Conservation (phyloP, 2,329 filamentous ascomycete species). For the Boeremia exigua region DNA sequence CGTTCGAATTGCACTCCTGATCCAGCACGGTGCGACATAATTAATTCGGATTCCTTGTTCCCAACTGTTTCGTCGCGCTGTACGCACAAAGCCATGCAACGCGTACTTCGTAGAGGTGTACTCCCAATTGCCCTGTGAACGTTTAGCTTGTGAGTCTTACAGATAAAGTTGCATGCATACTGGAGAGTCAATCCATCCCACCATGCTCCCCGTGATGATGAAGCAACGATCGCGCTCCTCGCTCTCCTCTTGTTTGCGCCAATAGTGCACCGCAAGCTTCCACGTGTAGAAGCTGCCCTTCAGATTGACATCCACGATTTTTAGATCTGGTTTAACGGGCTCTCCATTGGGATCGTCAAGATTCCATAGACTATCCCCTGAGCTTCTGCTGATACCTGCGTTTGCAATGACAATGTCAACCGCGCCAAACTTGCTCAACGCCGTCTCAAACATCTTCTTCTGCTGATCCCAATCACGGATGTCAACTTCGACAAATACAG, state of each 20-base stretch:
- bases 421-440: conserved; percentile 15
- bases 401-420: conserved; percentile 47
- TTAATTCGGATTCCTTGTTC: conserved; percentile 28
- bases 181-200: conserved; percentile 26
- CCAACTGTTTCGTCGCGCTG: conserved; percentile 19
- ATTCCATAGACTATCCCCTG: conserved; percentile 60
- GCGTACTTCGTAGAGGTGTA: conserved; percentile 48
- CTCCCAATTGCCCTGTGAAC: conserved; percentile 38
- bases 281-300: conserved; percentile 25
- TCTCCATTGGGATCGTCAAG: conserved; percentile 21
- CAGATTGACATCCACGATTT: conserved; percentile 25
- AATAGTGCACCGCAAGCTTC: conserved; percentile 29
- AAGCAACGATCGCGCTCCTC: conserved; percentile 24
- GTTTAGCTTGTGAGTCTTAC: not conserved
- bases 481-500: conserved; percentile 24
- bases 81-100: conserved; percentile 25
- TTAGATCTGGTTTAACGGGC: conserved; percentile 23
- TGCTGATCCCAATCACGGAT: conserved; percentile 29
- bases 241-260: conserved; percentile 24
- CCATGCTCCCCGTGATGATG: conserved; percentile 27
- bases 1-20: conserved; percentile 34
- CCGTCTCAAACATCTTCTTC: conserved; percentile 21
- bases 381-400: conserved; percentile 24
- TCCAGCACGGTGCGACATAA: conserved; percentile 28
- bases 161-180: not conserved